phyloP scores from a whole-genome alignment of 2,329 filamentous ascomycete genomes.

The Diplodia mutila region DNA sequence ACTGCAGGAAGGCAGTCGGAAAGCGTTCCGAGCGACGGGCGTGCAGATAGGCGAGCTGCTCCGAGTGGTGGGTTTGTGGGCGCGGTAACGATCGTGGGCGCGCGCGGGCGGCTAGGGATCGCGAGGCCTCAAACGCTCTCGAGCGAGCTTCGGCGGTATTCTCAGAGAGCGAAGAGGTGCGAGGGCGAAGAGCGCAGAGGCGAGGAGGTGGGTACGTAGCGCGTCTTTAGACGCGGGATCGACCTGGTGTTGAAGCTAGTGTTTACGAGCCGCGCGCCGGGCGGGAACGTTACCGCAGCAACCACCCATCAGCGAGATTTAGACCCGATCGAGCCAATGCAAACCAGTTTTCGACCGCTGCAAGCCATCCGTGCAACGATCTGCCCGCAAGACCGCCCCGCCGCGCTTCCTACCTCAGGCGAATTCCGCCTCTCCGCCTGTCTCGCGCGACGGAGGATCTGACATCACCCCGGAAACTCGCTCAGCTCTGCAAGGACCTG shows the following conservation, averaged over 20 bases:
- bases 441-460: slow-evolving; percentile 6
- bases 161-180: slow-evolving; percentile 6
- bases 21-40: not conserved
- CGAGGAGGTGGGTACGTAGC: slow-evolving; percentile 12
- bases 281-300: slow-evolving; percentile 16
- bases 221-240: slow-evolving; percentile 23
- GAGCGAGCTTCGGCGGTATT: not conserved
- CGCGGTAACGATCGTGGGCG: slow-evolving; percentile 10
- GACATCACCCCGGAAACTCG: slow-evolving; percentile 12
- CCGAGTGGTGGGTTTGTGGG: not conserved
- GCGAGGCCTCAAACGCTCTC: not conserved
- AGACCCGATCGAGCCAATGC: slow-evolving; percentile 18
- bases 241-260: slow-evolving; percentile 16
- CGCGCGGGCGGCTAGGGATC: not conserved
- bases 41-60: slow-evolving; percentile 14
- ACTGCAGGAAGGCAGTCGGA: slow-evolving; percentile 7
- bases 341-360: slow-evolving; percentile 16
- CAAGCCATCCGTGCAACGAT: slow-evolving; percentile 23
- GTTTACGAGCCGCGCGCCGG: slow-evolving; percentile 4
- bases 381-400: no score
- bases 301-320: slow-evolving; percentile 10
- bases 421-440: slow-evolving; percentile 1
- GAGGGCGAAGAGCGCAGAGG: not conserved
- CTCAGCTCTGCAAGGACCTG: slow-evolving; percentile 19
- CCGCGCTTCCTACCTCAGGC: slow-evolving; percentile 4